phyloP scores from a whole-genome alignment of 2,329 filamentous ascomycete species.

The Penicillium aurantiogriseum region DNA sequence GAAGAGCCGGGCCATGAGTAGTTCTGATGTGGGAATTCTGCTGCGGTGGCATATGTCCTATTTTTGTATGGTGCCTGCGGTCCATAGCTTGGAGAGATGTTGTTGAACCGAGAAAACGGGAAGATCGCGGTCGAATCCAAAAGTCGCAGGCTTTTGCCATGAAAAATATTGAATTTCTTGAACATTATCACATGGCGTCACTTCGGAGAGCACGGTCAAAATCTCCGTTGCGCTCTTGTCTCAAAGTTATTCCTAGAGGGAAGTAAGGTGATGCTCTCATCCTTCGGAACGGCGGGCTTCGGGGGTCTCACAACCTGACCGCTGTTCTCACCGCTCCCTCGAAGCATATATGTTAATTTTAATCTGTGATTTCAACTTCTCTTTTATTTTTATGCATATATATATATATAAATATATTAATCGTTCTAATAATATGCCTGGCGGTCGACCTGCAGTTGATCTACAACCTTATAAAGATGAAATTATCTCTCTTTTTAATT shows the following conservation, averaged over 20 bases:
- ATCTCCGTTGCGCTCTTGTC: conserved; percentile 13
- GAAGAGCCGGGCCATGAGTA: conserved; percentile 46
- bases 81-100: conserved; percentile 21
- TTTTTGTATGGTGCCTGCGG: conserved; percentile 7
- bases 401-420: no score
- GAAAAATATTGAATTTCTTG: conserved; percentile 46
- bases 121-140: conserved; percentile 25
- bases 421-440: no score
- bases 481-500: no score
- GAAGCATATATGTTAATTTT: no score
- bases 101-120: conserved; percentile 27
- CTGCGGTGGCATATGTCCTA: conserved; percentile 36
- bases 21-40: conserved; percentile 31
- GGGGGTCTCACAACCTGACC: neutral
- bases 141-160: conserved; percentile 39
- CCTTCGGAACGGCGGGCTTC: conserved; percentile 1
- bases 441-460: no score
- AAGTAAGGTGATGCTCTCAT: neutral
- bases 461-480: no score
- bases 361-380: no score
- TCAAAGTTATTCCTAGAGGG: neutral
- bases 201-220: conserved; percentile 18
- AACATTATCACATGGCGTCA: conserved; percentile 45
- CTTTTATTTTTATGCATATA: no score
- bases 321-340: no score